phyloP scores from a whole-genome alignment of 805 yeast species.

The Lipomyces oligophaga region DNA sequence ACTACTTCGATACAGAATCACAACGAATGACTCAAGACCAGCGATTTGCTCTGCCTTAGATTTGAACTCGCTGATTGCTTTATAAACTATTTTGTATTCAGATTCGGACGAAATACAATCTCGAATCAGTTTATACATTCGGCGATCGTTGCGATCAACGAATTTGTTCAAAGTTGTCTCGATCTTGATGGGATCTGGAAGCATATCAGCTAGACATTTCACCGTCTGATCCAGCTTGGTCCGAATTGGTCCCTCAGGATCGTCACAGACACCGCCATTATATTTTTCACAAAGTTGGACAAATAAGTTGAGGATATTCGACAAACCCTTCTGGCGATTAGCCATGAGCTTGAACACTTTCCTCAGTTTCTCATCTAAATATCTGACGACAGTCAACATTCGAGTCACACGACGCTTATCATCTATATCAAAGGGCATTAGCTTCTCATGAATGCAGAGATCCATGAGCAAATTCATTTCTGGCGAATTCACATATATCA shows the following conservation, averaged over 20 bases:
- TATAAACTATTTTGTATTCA: conserved; percentile 56
- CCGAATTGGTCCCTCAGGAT: conserved; percentile 8
- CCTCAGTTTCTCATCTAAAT: conserved; percentile 55
- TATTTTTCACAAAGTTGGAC: conserved; percentile 49
- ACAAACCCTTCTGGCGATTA: conserved; percentile 57
- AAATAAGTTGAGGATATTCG: conserved; percentile 38
- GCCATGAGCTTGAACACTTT: conserved; percentile 66
- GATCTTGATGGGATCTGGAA: conserved; percentile 53
- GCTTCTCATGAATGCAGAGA: conserved; percentile 51
- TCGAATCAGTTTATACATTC: conserved; percentile 55
- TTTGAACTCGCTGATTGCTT: conserved; percentile 60
- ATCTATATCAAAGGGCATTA: conserved; percentile 52
- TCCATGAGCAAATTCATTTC: conserved; percentile 66
- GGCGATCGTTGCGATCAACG: conserved; percentile 52
- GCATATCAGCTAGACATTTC: conserved; percentile 56
- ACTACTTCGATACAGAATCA: conserved; percentile 60
- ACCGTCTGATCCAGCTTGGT: conserved; percentile 36
- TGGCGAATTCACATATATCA: conserved; percentile 70
- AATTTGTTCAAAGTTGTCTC: conserved; percentile 52
- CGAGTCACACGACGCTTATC: conserved; percentile 49
- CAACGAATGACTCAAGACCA: conserved; percentile 51
- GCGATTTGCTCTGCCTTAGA: conserved; percentile 46
- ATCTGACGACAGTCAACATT: conserved; percentile 47
- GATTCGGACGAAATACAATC: conserved; percentile 54
- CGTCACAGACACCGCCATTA: conserved; percentile 34